Base-by-base conservation (phyloP, 2,329 filamentous ascomycete species). In the Claviceps spartinae region DNA sequence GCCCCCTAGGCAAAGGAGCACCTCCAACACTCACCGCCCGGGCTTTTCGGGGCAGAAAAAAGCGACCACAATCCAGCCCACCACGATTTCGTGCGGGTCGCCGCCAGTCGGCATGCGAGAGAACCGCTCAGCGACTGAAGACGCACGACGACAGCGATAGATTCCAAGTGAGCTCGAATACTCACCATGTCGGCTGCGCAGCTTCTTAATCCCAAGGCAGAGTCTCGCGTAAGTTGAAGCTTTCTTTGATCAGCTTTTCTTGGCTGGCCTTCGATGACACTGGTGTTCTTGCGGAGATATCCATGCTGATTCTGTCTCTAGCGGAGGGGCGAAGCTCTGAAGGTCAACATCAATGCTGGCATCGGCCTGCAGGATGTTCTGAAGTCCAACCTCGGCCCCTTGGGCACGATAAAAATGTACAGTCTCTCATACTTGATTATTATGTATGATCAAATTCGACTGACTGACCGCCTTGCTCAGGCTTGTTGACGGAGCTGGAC, bases 131-230 rank as follows among this genome's bases (percentile, higher is more conserved):
- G 47, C 36, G 43, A 52, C 50, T 51, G 50, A 54, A 52, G 54
- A 56, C 51, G 50, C 53, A 49, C 47, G 38, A 56, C 54, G 26
- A 49, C 43, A 49, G 36, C 9, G 47, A 41, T 16, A 42, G 40
- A 30, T 56, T 55, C 46, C 51, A 53, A 48, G 51, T 56, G 51
- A 57, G 56, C 52, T 46, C 44, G 43, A 55, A 41, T 8, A 56
- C 51, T 54, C 61, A 67, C 56, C 50, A 97, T 97, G 93, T 97
- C 90, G 73, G 93, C 93, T 62, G 90, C 93, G 66, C 91, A 97
- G 75, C 83, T 98, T 65, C 85, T 98, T 60, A 98, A 98, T 72
- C 93, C 93, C 56, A 98, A 98, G 78, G 93, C 93, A 65, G 93
- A 98, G 76, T 96, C 90, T 63, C 84, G 93, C 73, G 89, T 94